Percentiles rank a stretch among this genome's conserved stretches.
Conservation (phyloP, 306 rosid genomes). For the Prunus dulcis region DNA sequence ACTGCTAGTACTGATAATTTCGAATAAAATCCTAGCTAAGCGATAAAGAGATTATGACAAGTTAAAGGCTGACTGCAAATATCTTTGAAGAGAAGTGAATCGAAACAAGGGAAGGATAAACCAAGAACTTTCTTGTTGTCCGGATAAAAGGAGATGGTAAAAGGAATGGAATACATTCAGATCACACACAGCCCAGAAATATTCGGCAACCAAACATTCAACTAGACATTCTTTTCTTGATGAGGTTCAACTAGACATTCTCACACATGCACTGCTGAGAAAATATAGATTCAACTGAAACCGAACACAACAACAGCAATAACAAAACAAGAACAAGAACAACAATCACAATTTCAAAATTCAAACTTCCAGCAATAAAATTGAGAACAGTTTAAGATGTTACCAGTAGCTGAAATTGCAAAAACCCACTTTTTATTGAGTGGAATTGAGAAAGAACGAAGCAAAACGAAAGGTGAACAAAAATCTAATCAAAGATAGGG, state of each 20-base stretch:
- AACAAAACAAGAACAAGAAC: not conserved
- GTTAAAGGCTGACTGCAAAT: not conserved
- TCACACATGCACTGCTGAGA: constrained; percentile 7
- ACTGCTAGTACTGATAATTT: not conserved
- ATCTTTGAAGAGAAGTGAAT: constrained; percentile 33
- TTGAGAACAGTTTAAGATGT: constrained; percentile 27
- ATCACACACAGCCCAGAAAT: constrained; percentile 47
- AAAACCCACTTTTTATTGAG: constrained; percentile 14
- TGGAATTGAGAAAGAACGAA: constrained; percentile 17
- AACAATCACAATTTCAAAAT: not conserved
- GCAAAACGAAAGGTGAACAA: not conserved
- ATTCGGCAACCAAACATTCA: constrained; percentile 37
- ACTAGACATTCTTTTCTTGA: constrained; percentile 25
- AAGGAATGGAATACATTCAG: constrained; percentile 47
- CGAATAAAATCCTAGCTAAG: not conserved
- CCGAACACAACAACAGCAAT: constrained; percentile 6
- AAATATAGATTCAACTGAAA: constrained; percentile 24
- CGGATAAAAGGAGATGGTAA: constrained; percentile 16
- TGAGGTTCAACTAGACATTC: constrained; percentile 30
- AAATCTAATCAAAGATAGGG: constrained; percentile 10
- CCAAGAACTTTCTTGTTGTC: constrained; percentile 26
- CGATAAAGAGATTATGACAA: constrained; percentile 26
- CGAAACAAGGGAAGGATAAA: constrained; percentile 31
- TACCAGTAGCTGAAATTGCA: constrained; percentile 43
- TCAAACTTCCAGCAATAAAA: not conserved